phyloP scores from a whole-genome alignment of 768 basidiomycete species.

The Lactarius akahatsu region DNA sequence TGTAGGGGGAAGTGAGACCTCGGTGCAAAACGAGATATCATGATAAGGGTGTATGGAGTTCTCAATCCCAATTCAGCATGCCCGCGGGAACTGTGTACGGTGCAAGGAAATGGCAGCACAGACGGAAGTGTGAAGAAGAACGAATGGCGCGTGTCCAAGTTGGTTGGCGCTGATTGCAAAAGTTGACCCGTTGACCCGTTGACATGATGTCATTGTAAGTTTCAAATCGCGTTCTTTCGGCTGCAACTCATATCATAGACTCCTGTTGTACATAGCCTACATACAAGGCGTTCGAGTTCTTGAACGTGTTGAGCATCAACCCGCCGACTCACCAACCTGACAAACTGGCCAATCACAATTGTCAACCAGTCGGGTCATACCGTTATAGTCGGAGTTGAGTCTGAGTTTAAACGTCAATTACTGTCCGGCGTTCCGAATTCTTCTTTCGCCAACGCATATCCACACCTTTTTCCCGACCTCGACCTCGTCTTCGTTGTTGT shows the following conservation, averaged over 20 bases:
- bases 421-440: neutral
- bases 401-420: constrained; percentile 22
- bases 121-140: neutral
- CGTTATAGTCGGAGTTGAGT: constrained; percentile 20
- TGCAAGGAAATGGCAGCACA: neutral
- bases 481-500: constrained; percentile 22
- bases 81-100: neutral
- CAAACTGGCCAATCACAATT: neutral
- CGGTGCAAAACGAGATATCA: constrained; percentile 14
- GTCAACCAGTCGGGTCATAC: constrained; percentile 1
- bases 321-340: neutral
- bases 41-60: neutral
- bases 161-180: neutral
- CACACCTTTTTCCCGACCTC: constrained; percentile 29
- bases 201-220: neutral
- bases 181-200: neutral
- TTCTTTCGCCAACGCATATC: constrained; percentile 22
- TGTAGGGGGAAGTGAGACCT: constrained; percentile 6
- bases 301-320: neutral
- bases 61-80: neutral
- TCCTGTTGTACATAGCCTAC: neutral
- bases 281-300: neutral
- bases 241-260: neutral
- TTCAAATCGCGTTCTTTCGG: neutral
- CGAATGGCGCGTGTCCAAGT: neutral